A percentile compares a stretch with the other conserved stretches of the same genome.
Conservation (phyloP, 2,329 filamentous ascomycete species). For the Exophiala xenobiotica region DNA sequence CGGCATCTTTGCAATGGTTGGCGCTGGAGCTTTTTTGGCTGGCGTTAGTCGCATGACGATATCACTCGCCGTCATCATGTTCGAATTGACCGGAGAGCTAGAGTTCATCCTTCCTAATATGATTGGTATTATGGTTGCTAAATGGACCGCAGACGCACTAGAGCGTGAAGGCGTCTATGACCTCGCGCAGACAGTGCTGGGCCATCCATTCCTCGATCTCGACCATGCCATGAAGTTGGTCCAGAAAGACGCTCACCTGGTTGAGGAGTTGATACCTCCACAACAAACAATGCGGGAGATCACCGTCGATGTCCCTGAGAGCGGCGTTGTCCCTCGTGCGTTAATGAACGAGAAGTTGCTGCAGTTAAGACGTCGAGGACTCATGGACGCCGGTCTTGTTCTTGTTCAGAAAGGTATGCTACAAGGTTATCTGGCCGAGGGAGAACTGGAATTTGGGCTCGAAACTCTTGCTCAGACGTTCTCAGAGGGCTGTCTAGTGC, state of each 20-base stretch:
- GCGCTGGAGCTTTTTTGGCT: conserved; percentile 58
- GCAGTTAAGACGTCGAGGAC: conserved; percentile 49
- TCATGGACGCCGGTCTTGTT: conserved; percentile 60
- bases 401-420: conserved; percentile 51
- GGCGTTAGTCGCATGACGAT: conserved; percentile 61
- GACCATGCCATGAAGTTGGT: conserved; percentile 35
- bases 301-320: conserved; percentile 48
- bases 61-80: conserved; percentile 60
- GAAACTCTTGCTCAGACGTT: conserved; percentile 36
- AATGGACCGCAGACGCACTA: conserved; percentile 59
- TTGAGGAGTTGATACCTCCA: conserved; percentile 54
- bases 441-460: conserved; percentile 43
- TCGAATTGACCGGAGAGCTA: conserved; percentile 60
- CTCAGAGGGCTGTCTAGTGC: conserved; percentile 18
- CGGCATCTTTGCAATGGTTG: conserved; percentile 62
- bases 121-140: conserved; percentile 59
- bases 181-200: conserved; percentile 58
- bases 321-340: conserved; percentile 44
- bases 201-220: conserved; percentile 58
- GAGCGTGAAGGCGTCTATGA: conserved; percentile 58
- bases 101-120: conserved; percentile 59
- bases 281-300: conserved; percentile 57
- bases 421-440: conserved; percentile 57
- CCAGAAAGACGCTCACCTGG: conserved; percentile 36
- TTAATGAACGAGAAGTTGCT: conserved; percentile 48